Evolutionary conservation across 2,329 filamentous ascomycete species (phyloP).

Genomic region (Fusarium torreyae): DNA sequence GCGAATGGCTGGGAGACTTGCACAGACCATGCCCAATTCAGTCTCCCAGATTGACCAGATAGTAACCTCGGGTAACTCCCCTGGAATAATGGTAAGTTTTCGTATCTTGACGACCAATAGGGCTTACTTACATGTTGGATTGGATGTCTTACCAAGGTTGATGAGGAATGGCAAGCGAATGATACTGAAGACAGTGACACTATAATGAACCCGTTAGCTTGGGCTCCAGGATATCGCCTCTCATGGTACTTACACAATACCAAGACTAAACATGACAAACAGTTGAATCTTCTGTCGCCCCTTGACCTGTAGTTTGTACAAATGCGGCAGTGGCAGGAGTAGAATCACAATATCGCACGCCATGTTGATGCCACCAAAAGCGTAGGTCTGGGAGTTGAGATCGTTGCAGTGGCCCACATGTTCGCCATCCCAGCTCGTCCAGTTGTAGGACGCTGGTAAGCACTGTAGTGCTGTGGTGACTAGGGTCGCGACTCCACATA

Average conservation of each 20-base stretch:
- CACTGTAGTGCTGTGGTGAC: conserved; percentile 38
- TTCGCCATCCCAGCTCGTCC: conserved; percentile 38
- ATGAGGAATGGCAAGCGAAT: conserved; percentile 38
- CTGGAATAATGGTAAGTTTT: background rate
- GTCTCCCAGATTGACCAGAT: conserved; percentile 47
- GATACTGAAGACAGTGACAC: conserved; percentile 39
- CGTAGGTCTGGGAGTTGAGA: conserved; percentile 39
- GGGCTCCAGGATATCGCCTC: accelerated
- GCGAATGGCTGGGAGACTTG: conserved; percentile 40
- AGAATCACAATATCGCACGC: conserved; percentile 33
- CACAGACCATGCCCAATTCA: conserved; percentile 43
- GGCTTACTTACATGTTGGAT: conserved; percentile 33
- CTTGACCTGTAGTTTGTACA: conserved; percentile 36
- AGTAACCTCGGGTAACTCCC: conserved; percentile 39
- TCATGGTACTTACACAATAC: conserved; percentile 22
- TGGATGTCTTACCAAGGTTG: conserved; percentile 32
- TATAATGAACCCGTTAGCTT: background rate
- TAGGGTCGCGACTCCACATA: conserved; percentile 31
- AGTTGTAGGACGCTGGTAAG: conserved; percentile 37
- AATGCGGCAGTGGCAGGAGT: conserved; percentile 29
- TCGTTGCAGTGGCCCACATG: conserved; percentile 36
- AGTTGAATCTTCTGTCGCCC: conserved; percentile 39
- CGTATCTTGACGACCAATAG: no score
- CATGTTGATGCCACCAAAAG: conserved; percentile 42
- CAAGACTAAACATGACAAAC: conserved; percentile 41